Conservation (phyloP, 139 green algal species). For the Micromonas pusilla region DNA sequence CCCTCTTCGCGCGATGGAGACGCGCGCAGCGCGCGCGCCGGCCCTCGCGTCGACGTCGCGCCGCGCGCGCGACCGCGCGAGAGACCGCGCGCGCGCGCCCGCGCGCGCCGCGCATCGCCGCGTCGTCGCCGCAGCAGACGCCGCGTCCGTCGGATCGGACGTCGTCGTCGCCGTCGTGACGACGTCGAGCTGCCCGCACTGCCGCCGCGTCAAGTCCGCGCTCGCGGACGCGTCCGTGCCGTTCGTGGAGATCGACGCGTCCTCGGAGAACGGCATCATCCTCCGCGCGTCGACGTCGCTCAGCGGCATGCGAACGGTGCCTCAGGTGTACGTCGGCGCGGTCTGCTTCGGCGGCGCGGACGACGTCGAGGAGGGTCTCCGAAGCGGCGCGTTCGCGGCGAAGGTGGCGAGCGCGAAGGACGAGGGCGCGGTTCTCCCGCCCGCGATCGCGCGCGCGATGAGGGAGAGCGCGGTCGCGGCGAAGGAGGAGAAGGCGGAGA, state of each 20-base stretch:
- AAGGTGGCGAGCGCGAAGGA: not conserved
- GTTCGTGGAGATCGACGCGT: conserved; percentile 47
- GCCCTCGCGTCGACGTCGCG: no score
- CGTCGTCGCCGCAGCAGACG: conserved; percentile 39
- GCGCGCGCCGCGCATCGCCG: not conserved
- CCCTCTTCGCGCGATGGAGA: not conserved
- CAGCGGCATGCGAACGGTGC: conserved; percentile 61
- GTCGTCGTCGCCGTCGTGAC: conserved; percentile 59
- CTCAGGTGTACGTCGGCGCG: conserved; percentile 69
- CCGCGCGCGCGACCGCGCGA: not conserved
- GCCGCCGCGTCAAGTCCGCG: conserved; percentile 56
- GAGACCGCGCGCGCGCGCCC: not conserved
- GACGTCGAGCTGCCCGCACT: conserved; percentile 69
- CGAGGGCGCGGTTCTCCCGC: not conserved
- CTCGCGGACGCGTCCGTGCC: conserved; percentile 41
- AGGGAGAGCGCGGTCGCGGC: not conserved
- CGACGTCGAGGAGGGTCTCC: conserved; percentile 37
- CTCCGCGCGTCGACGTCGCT: conserved; percentile 41
- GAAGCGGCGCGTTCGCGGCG: not conserved
- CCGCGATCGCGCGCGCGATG: not conserved
- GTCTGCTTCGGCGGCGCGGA: conserved; percentile 61
- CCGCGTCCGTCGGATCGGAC: not conserved
- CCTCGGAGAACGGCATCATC: not conserved
- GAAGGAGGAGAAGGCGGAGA: not conserved
- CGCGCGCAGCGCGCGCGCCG: not conserved